Conservation (phyloP, 495 filamentous ascomycete species). For the Aspergillus carlsbadensis region DNA sequence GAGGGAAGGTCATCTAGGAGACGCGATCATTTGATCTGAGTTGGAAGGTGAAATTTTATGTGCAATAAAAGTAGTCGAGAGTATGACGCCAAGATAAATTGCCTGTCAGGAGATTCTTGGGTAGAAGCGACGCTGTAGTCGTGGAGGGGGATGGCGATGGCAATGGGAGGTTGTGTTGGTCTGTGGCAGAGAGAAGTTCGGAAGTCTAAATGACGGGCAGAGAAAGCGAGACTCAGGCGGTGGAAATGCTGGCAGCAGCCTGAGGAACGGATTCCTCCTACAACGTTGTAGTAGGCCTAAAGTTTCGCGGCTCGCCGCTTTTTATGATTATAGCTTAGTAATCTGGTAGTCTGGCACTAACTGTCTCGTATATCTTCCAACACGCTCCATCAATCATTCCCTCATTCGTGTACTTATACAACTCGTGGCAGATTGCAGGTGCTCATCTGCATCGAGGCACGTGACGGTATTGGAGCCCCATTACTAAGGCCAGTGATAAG, state of each 20-base stretch:
- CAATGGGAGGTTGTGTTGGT: constrained; percentile 27
- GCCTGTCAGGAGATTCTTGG: constrained; percentile 2
- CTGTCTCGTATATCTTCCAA: too few relatives aligned
- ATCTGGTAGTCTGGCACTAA: too few relatives aligned
- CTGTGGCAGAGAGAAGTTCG: constrained; percentile 31
- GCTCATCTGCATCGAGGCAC: not conserved
- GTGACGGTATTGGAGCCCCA: not conserved
- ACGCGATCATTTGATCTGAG: constrained; percentile 58
- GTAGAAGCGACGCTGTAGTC: constrained; percentile 12
- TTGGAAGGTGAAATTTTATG: constrained; percentile 44
- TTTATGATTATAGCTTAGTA: too few relatives aligned
- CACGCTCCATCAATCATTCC: not conserved
- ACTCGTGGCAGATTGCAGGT: too few relatives aligned
- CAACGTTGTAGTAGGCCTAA: too few relatives aligned
- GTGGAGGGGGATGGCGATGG: constrained; percentile 18
- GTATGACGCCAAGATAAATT: constrained; percentile 5
- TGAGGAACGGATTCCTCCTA: too few relatives aligned
- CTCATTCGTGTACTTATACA: not conserved
- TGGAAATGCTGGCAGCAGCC: constrained; percentile 18
- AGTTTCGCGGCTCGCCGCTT: not conserved
- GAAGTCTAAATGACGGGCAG: constrained; percentile 21
- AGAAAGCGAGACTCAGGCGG: constrained; percentile 27
- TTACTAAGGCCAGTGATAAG: too few relatives aligned
- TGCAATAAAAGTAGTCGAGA: constrained; percentile 25
- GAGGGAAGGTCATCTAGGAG: constrained; percentile 66